Percentiles rank a stretch among this genome's conserved stretches.
These are phyloP conservation scores for Erodium maritimum DNA, from an alignment of 345 rosid genomes.

Conservation along the genomic window DNA sequence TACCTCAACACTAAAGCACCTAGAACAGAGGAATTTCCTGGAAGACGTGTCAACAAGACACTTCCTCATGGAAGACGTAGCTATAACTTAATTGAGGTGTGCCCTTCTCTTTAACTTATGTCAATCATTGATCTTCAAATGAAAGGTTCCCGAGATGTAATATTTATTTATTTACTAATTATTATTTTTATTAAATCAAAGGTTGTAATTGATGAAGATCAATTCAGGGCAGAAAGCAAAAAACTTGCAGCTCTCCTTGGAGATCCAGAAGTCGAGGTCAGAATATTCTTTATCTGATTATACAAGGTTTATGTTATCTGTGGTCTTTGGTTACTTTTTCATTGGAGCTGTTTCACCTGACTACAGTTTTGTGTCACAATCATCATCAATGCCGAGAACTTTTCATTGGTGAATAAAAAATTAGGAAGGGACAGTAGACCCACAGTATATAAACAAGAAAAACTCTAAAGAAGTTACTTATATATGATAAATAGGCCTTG, in stretches of 20 bases:
- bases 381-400: background rate
- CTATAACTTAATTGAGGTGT: slow-evolving; percentile 73
- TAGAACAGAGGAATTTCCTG: slow-evolving; percentile 53
- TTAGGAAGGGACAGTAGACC: too few species aligned
- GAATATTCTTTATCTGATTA: slow-evolving; percentile 10
- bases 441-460: too few species aligned
- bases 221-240: slow-evolving; percentile 53
- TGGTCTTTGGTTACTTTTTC: background rate
- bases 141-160: slow-evolving; percentile 1
- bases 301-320: background rate
- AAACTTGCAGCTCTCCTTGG: slow-evolving; percentile 79
- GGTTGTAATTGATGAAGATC: slow-evolving; percentile 50
- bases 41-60: slow-evolving; percentile 64
- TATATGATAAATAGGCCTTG: too few species aligned
- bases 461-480: too few species aligned
- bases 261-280: slow-evolving; percentile 90
- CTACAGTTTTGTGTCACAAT: background rate
- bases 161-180: slow-evolving; percentile 7
- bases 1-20: slow-evolving; percentile 69
- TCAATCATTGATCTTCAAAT: slow-evolving; percentile 2
- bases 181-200: slow-evolving; percentile 8
- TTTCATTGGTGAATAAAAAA: background rate
- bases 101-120: background rate
- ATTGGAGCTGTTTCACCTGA: background rate
- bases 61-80: slow-evolving; percentile 79